Conservation (phyloP, 257 asterid species). For the Thymus mandschuricus region DNA sequence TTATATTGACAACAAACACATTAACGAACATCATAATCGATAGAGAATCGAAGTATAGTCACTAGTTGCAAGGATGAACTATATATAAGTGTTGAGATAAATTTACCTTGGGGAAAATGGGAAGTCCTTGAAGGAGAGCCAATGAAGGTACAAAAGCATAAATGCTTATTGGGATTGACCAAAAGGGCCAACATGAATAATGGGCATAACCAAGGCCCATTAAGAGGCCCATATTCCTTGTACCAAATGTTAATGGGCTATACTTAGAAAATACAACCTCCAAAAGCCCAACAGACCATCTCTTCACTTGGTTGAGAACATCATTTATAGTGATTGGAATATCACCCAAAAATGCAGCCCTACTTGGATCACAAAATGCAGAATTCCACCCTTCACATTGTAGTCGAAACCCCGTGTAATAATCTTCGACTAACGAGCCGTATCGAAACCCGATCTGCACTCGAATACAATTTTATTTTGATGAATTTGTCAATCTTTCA, state of each 20-base stretch:
- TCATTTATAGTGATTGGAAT: constrained; percentile 59
- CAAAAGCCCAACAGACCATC: constrained; percentile 69
- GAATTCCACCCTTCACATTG: constrained; percentile 81
- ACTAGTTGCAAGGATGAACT: no score
- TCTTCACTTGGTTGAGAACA: constrained; percentile 51
- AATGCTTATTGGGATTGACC: constrained; percentile 47
- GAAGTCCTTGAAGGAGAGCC: constrained; percentile 49
- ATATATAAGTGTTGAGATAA: not conserved
- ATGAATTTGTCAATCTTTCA: not conserved
- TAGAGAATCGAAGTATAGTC: no score
- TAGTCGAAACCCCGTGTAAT: constrained; percentile 65
- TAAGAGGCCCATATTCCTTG: constrained; percentile 46
- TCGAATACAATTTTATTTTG: not conserved
- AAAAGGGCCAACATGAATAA: constrained; percentile 58
- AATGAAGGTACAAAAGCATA: constrained; percentile 63
- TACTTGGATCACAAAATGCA: constrained; percentile 56
- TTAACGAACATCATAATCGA: no score
- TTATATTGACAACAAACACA: no score
- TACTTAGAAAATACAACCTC: constrained; percentile 64
- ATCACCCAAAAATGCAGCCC: constrained; percentile 78
- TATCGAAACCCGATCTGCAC: constrained; percentile 67
- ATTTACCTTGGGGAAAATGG: constrained; percentile 68
- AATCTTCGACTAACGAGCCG: constrained; percentile 80
- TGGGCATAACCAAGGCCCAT: constrained; percentile 49
- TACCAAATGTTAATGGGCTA: constrained; percentile 62